Evolutionary conservation across 2,329 filamentous ascomycete genomes (phyloP).

Genomic region (Ascochyta viciae-villosae): DNA sequence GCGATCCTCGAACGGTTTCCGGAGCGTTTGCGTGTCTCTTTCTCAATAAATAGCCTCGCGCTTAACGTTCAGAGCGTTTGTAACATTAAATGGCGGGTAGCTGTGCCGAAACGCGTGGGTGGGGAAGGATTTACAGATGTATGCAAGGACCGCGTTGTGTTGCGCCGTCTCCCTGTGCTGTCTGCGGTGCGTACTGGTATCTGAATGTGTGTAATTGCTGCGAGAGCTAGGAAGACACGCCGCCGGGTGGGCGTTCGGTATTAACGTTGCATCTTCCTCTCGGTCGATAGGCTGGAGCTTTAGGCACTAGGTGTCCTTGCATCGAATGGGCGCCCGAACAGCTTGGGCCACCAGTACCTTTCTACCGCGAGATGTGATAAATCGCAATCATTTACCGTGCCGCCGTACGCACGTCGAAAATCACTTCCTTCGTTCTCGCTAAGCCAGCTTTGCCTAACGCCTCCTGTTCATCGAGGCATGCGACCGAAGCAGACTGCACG

Average conservation of each 20-base stretch:
- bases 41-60: slow-evolving; percentile 13
- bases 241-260: slow-evolving; percentile 18
- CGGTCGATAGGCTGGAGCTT: slow-evolving; percentile 19
- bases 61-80: slow-evolving; percentile 11
- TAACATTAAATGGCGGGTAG: slow-evolving; percentile 11
- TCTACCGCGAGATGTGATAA: slow-evolving; percentile 16
- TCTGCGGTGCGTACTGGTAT: slow-evolving; percentile 4
- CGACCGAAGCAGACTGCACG: background rate
- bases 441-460: background rate
- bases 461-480: background rate
- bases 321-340: slow-evolving; percentile 14
- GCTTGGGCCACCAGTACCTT: slow-evolving; percentile 19
- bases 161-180: slow-evolving; percentile 10
- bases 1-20: background rate
- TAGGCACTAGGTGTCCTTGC: slow-evolving; percentile 20
- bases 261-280: slow-evolving; percentile 16
- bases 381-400: slow-evolving; percentile 17
- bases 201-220: slow-evolving; percentile 12
- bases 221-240: slow-evolving; percentile 6
- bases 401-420: slow-evolving; percentile 16
- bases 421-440: slow-evolving; percentile 9
- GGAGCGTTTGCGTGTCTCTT: slow-evolving; percentile 1
- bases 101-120: slow-evolving; percentile 15
- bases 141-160: slow-evolving; percentile 13
- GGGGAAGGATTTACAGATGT: slow-evolving; percentile 1